Evolutionary conservation across 441 rosid species (phyloP), one percentile per base, ranked within the genome.

Genomic region (Daphne laureola): DNA sequence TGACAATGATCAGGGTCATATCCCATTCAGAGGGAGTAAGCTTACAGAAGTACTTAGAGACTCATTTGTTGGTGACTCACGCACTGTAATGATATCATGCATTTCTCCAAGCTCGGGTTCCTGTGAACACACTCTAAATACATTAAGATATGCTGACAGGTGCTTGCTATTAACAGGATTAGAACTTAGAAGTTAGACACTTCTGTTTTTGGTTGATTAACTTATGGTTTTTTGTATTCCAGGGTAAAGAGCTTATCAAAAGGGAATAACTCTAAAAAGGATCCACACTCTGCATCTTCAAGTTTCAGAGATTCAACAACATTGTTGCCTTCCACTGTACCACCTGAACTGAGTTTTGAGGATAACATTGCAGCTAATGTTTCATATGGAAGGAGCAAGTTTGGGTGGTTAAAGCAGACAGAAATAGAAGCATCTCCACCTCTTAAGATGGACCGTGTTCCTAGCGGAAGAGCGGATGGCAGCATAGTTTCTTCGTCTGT

Each of bases 1-100:
- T 61, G 97, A 90, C 70, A 90, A 76, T 67, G 97, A 90, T 61
- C 93, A 87, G 78, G 91, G 95, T 68, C 97, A 90, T 66, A 90
- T 90, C 62, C 97, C 97, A 54, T 90, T 90, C 61, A 79, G 95
- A 79, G 97, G 97, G 55, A 87, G 97, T 74, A 90, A 90, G 73
- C 67, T 90, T 49, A 90, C 97, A 1, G 97, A 90, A 76, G 97
- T 90, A 67, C 87, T 87, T 17, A 77, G 97, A 63, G 97, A 90
- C 76, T 90, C 97, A 31, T 90, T 90, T 64, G 84, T 87, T 60
- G 96, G 96, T 15, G 78, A 90, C 70, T 90, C 97, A 0, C 87
- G 96, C 44, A 90, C 97, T 59, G 96, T 87, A 21, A 90, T 90
- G 96, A 83, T 87, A 62, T 90, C 97, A 6, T 87, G 96, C 63